Base-by-base conservation (phyloP, 306 rosid genomes). In the Vigna unguiculata region DNA sequence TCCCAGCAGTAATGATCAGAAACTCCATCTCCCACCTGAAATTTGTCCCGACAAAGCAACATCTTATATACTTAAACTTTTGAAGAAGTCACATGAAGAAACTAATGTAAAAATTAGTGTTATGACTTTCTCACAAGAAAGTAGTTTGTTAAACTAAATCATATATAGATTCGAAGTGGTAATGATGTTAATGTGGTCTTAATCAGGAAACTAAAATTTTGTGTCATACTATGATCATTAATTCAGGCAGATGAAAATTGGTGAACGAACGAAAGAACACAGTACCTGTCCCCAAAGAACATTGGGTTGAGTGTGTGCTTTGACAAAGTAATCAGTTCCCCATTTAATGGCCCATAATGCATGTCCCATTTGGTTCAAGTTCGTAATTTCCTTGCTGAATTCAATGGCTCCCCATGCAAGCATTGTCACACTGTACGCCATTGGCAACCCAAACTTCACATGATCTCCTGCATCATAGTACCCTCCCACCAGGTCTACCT, bases 381-480 rank as follows among this genome's bases (percentile, higher is more conserved):
- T 80, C 8, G 84, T 77, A 43, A 91, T 86, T 68, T 93, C 97
- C 65, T 93, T 86, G 62, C 80, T 81, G 84, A 86, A 91, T 25
- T 93, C 93, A 66, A 90, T 76, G 75, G 87, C 94, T 40, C 89
- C 96, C 98, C 98, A 93, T 58, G 98, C 85, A 52, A 93, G 89
- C 85, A 93, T 85, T 53, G 98, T 90, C 52, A 87, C 79, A 43
- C 86, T 82, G 77, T 85, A 90, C 10, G 98, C 97, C 98, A 93
- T 91, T 59, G 97, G 97, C 58, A 90, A 71, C 61, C 98, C 97
- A 82, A 93, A 91, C 55, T 93, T 93, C 76, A 93, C 98, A 68
- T 93, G 90, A 80, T 93, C 98, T 22, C 96, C 98, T 10, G 98
- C 98, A 68, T 93, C 98, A 79, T 93, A 91, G 82, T 93, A 93